phyloP scores from a whole-genome alignment of 2,329 filamentous ascomycete species.

The Akanthomyces dipterigenus region DNA sequence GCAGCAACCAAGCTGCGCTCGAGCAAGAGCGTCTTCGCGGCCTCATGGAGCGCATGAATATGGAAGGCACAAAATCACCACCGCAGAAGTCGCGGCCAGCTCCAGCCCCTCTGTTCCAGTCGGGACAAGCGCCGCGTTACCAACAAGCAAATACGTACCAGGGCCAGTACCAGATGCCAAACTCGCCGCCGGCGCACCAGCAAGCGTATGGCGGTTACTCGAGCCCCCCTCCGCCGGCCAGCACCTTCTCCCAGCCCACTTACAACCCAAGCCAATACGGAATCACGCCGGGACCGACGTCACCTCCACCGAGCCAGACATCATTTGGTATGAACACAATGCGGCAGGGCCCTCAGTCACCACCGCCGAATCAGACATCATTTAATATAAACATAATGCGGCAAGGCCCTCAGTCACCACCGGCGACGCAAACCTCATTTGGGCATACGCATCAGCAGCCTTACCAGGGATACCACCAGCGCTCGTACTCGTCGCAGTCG shows the following conservation, averaged over 20 bases:
- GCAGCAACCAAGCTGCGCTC: constrained; percentile 60
- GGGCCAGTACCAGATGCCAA: constrained; percentile 54
- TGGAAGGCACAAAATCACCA: constrained; percentile 54
- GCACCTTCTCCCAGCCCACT: constrained; percentile 42
- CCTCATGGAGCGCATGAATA: constrained; percentile 92
- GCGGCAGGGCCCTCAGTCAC: constrained; percentile 37
- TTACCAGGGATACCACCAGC: constrained; percentile 22
- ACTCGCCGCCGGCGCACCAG: constrained; percentile 45
- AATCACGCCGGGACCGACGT: constrained; percentile 50
- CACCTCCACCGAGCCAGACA: constrained; percentile 57
- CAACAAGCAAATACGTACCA: constrained; percentile 43
- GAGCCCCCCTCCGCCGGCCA: constrained; percentile 33
- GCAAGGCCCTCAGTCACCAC: constrained; percentile 41
- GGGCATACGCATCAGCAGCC: constrained; percentile 28
- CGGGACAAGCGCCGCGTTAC: constrained; percentile 41
- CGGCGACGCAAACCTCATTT: constrained; percentile 51
- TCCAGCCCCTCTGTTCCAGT: constrained; percentile 44
- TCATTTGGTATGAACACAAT: constrained; percentile 36
- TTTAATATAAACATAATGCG: constrained; percentile 35
- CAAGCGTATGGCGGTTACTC: constrained; percentile 38
- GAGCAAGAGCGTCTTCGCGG: constrained; percentile 83
- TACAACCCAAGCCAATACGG: constrained; percentile 56
- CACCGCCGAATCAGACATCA: constrained; percentile 52
- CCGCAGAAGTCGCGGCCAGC: constrained; percentile 22
- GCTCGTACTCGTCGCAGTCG: constrained; percentile 29